These are phyloP conservation scores for Cyclotella kingstonii DNA, from an alignment of 108 stramenopile species.

Conservation along the genomic window DNA sequence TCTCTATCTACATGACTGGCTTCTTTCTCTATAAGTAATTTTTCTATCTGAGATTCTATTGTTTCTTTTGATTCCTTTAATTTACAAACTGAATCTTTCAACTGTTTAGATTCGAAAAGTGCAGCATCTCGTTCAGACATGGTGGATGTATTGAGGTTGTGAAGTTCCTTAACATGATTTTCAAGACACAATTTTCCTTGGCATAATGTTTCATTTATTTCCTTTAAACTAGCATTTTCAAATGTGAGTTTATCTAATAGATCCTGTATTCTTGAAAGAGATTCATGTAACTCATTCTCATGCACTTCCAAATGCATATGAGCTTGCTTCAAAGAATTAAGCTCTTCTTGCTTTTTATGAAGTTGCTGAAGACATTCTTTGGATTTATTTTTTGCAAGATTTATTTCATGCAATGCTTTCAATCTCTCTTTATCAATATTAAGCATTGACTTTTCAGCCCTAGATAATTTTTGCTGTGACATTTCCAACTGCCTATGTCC, in stretches of 20 bases:
- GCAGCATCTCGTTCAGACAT: slow-evolving; percentile 13
- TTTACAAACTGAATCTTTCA: background rate
- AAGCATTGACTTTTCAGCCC: background rate
- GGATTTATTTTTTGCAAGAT: slow-evolving; percentile 6
- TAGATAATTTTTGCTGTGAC: background rate
- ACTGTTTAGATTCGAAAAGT: background rate
- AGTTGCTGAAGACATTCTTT: slow-evolving; percentile 29
- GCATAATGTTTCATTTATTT: slow-evolving; percentile 17
- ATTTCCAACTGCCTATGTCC: background rate
- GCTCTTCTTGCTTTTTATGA: slow-evolving; percentile 17
- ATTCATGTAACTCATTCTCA: slow-evolving; percentile 14
- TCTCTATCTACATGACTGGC: slow-evolving; percentile 14
- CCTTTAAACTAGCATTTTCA: slow-evolving; percentile 27
- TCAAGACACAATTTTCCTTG: slow-evolving; percentile 5
- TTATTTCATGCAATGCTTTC: background rate
- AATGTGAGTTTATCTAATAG: slow-evolving; percentile 23
- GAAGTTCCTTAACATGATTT: slow-evolving; percentile 13
- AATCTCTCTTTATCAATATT: slow-evolving; percentile 13
- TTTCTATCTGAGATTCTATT: background rate
- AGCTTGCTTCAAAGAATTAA: slow-evolving; percentile 12
- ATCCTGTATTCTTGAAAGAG: slow-evolving; percentile 18
- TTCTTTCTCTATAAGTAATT: slow-evolving; percentile 11
- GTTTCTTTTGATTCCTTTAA: slow-evolving; percentile 14
- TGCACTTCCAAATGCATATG: background rate
- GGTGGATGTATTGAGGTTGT: slow-evolving; percentile 6